These are phyloP conservation scores for Salmacisia buchloeana DNA, from an alignment of 1,284 basidiomycete species.

Conservation along the genomic window DNA sequence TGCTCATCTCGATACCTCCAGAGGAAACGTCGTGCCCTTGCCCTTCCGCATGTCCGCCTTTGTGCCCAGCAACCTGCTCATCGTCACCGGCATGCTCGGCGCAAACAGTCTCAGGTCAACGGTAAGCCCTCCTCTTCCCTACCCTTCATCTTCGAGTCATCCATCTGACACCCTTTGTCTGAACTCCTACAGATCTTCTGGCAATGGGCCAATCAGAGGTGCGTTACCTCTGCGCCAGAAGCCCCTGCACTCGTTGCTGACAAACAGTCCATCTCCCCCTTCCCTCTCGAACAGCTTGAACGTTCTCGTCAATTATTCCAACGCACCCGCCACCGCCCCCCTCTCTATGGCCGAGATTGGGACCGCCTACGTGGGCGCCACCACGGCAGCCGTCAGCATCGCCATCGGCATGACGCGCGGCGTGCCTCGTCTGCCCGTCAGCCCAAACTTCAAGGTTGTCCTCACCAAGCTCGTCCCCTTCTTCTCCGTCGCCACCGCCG, in stretches of 20 bases:
- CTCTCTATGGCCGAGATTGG: constrained; percentile 54
- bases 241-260: constrained; percentile 18
- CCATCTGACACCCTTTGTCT: constrained; percentile 23
- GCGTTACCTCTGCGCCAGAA: constrained; percentile 43
- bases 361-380: constrained; percentile 56
- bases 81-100: constrained; percentile 54
- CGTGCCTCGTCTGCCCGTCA: constrained; percentile 51
- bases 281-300: constrained; percentile 2
- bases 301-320: constrained; percentile 49
- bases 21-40: constrained; percentile 48
- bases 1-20: background rate
- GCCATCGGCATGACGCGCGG: constrained; percentile 55
- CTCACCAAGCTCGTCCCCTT: constrained; percentile 55
- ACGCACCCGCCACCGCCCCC: constrained; percentile 55
- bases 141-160: constrained; percentile 1
- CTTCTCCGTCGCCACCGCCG: constrained; percentile 53
- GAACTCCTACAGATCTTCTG: constrained; percentile 54
- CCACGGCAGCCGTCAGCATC: constrained; percentile 55
- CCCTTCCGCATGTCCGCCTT: constrained; percentile 58
- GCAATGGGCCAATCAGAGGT: constrained; percentile 58
- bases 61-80: constrained; percentile 57
- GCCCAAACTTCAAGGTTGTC: constrained; percentile 20
- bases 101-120: constrained; percentile 48
- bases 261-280: background rate
- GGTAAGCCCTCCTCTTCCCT: constrained; percentile 11